These are phyloP conservation scores for Penicillium sp. DNA, from an alignment of 2,329 filamentous ascomycete species.

Conservation along the genomic window DNA sequence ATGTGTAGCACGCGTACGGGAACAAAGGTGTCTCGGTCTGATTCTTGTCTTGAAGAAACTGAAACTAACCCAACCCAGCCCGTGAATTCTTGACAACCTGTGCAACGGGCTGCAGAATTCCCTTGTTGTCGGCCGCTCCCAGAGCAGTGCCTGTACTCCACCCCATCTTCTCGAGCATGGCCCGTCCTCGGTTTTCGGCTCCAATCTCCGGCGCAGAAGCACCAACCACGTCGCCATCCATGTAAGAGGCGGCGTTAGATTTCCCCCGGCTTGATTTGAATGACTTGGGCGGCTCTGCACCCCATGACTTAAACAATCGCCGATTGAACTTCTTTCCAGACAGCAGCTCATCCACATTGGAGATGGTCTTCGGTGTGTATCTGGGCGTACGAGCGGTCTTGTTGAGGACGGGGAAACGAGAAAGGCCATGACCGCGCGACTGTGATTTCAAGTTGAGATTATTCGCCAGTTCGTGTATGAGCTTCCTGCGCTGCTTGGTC, in stretches of 20 bases:
- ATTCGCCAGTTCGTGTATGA: slow-evolving; percentile 76
- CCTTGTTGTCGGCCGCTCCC: slow-evolving; percentile 80
- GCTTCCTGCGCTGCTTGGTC: slow-evolving; percentile 73
- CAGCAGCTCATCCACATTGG: slow-evolving; percentile 45
- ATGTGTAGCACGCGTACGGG: not conserved
- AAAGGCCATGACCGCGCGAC: slow-evolving; percentile 72
- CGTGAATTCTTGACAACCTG: slow-evolving; percentile 87
- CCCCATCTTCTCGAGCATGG: slow-evolving; percentile 95
- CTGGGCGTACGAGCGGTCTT: slow-evolving; percentile 69
- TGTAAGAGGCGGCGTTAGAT: slow-evolving; percentile 58
- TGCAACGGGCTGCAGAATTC: slow-evolving; percentile 80
- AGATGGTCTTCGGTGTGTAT: slow-evolving; percentile 60
- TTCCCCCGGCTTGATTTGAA: slow-evolving; percentile 37
- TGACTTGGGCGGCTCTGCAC: slow-evolving; percentile 21
- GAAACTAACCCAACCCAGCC: slow-evolving; percentile 69
- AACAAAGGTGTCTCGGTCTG: not conserved
- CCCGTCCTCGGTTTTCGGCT: slow-evolving; percentile 76
- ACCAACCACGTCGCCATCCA: slow-evolving; percentile 86
- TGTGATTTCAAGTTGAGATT: slow-evolving; percentile 79
- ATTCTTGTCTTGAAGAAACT: not conserved
- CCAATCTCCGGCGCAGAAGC: slow-evolving; percentile 82
- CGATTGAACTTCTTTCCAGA: slow-evolving; percentile 35
- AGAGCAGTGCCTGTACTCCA: slow-evolving; percentile 87
- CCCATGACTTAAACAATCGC: slow-evolving; percentile 28
- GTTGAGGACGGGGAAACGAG: slow-evolving; percentile 74